A percentile compares a stretch with the other conserved stretches of the same genome.
Conservation (phyloP, 768 basidiomycete genomes). For the Pseudohyphozyma bogoriensis region DNA sequence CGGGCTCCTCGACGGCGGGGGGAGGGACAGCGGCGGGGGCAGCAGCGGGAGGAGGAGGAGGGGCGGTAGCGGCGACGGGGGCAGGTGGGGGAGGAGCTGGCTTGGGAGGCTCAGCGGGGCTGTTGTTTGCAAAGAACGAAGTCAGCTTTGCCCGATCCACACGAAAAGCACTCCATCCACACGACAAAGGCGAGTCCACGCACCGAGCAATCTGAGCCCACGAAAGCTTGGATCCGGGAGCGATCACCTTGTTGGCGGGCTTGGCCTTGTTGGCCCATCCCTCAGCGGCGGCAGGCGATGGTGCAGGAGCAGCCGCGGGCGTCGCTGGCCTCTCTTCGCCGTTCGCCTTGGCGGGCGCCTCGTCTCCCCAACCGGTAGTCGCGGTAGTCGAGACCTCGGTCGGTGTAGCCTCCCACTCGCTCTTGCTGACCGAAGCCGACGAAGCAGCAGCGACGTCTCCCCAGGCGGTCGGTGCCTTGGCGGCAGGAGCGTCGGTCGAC, state of each 20-base stretch:
- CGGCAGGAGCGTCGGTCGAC: constrained; percentile 4
- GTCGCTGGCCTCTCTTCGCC: background rate
- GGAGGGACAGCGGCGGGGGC: constrained; percentile 4
- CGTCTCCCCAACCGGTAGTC: constrained; percentile 14
- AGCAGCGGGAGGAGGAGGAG: background rate
- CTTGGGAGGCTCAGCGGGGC: constrained; percentile 20
- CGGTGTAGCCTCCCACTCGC: constrained; percentile 1
- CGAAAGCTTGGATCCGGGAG: constrained; percentile 23
- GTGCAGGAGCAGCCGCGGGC: background rate
- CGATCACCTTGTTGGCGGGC: constrained; percentile 6
- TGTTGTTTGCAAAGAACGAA: background rate
- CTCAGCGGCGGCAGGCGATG: background rate
- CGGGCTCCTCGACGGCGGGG: constrained; percentile 6
- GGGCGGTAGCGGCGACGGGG: constrained; percentile 1
- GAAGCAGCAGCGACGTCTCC: constrained; percentile 1
- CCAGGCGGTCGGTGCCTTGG: background rate
- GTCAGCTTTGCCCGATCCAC: background rate
- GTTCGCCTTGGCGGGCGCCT: background rate
- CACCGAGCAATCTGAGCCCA: constrained; percentile 26
- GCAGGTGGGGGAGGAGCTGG: constrained; percentile 14
- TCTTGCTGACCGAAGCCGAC: background rate
- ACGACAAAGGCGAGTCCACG: background rate
- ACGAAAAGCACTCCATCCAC: background rate
- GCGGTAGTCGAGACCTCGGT: constrained; percentile 16
- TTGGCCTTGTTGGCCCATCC: constrained; percentile 1